phyloP scores from a whole-genome alignment of 352 stramenopile genomes.

The Pythium angustatum region DNA sequence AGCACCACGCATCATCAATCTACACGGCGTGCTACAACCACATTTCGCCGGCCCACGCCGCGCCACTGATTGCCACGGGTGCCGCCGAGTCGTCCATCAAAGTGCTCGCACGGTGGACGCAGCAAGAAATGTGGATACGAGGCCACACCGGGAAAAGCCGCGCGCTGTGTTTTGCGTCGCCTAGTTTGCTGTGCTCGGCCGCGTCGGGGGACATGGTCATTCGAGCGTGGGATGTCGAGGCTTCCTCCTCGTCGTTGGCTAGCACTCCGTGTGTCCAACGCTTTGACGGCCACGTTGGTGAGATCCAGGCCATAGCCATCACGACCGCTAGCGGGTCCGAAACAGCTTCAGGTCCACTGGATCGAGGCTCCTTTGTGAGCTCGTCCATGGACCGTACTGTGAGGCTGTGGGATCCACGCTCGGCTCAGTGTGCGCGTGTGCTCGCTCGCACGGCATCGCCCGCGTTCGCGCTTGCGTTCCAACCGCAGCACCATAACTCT shows the following conservation, averaged over 20 bases:
- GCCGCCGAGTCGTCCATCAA: constrained; percentile 63
- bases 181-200: constrained; percentile 39
- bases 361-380: constrained; percentile 29
- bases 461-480: constrained; percentile 49
- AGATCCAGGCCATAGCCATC: constrained; percentile 59
- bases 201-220: constrained; percentile 48
- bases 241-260: constrained; percentile 12
- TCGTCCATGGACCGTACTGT: constrained; percentile 61
- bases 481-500: constrained; percentile 29
- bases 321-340: neutral
- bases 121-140: constrained; percentile 35
- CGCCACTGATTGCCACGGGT: constrained; percentile 50
- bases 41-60: neutral
- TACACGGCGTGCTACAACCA: constrained; percentile 57
- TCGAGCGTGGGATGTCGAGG: constrained; percentile 54
- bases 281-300: constrained; percentile 64
- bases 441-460: constrained; percentile 37
- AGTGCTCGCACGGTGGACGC: constrained; percentile 39
- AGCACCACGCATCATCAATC: constrained; percentile 57
- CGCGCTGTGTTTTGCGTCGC: constrained; percentile 45
- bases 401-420: constrained; percentile 69
- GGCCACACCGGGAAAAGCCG: constrained; percentile 49
- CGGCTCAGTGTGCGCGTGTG: constrained; percentile 49
- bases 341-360: neutral
- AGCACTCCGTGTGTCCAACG: constrained; percentile 21